Percentiles rank a stretch among this genome's conserved stretches.
These are phyloP conservation scores for Claviceps monticola DNA, from an alignment of 2,329 filamentous ascomycete species.

Conservation along the genomic window DNA sequence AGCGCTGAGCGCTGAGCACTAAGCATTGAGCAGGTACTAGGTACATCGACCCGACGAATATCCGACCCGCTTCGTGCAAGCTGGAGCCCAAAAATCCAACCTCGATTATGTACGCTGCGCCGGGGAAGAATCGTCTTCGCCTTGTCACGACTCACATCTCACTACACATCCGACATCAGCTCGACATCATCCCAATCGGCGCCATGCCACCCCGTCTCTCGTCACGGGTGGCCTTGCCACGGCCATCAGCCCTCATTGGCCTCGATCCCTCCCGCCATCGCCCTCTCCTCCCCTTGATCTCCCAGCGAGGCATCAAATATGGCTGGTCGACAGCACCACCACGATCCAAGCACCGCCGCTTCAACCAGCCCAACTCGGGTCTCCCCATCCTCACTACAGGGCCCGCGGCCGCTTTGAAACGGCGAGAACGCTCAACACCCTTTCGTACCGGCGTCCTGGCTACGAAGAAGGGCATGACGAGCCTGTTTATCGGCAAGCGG, in stretches of 20 bases:
- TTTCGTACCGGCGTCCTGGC: conserved; percentile 70
- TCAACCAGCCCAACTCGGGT: conserved; percentile 44
- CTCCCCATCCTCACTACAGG: conserved; percentile 43
- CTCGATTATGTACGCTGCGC: too few species aligned
- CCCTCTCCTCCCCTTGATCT: conserved; percentile 31
- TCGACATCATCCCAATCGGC: not conserved
- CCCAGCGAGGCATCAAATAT: conserved; percentile 38
- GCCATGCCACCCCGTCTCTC: conserved; percentile 33
- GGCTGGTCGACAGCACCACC: conserved; percentile 46
- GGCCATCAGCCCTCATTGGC: conserved; percentile 18
- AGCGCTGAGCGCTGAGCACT: too few species aligned
- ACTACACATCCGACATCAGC: not conserved
- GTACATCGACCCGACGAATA: conserved; percentile 5
- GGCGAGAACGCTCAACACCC: conserved; percentile 44
- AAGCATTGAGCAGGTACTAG: too few species aligned
- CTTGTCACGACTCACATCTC: too few species aligned
- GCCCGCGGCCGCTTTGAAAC: conserved; percentile 45
- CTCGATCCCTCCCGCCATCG: conserved; percentile 19
- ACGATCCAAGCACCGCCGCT: conserved; percentile 40
- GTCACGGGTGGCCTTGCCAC: conserved; percentile 28
- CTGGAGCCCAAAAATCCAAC: too few species aligned
- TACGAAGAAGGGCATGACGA: conserved; percentile 92
- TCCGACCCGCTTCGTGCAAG: conserved; percentile 1
- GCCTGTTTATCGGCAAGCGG: conserved; percentile 65
- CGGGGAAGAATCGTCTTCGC: too few species aligned